Base-by-base conservation (phyloP, 768 basidiomycete genomes). In the Hericium coralloides region DNA sequence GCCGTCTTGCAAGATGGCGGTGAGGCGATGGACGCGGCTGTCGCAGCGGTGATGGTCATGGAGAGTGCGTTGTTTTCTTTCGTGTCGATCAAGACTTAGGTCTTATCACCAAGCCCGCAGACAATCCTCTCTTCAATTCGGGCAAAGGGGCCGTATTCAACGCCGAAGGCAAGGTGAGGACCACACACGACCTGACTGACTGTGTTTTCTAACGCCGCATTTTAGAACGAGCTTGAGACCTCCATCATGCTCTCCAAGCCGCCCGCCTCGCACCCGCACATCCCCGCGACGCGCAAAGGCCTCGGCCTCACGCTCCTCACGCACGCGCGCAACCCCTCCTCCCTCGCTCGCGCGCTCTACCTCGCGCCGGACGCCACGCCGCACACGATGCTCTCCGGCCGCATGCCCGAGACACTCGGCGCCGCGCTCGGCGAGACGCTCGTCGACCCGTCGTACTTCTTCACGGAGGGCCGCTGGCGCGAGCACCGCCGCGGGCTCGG, bases 131-230 rank as follows among this genome's bases (percentile, higher is more conserved):
- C 17, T 92, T 92, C 72, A 92, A 92, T 63, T 72, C 83, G 26
- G 89, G 81, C 18, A 87, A 85, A 63, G 90, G 91, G 3, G 85
- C 90, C 9, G 89, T 92, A 17, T 92, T 90, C 73, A 92, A 92
- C 62, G 71, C 78, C 12, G 88, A 73, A 9, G 89, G 90, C 48
- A 89, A 90, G 77, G 89, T 88, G 55, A 49, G 68, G 22, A 2
- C 47, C n/a, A 20, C 31, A 22, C n/a, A n/a, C 38, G 2, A 12
- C 48, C 43, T 22, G 25, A 7, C n/a, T 52, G 10, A 31, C 31
- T 31, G 31, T 9, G 31, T 55, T 15, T 48, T 4, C 25, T n/a
- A 37, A 14, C 31, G 38, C 56, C 49, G 57, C 52, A 51, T n/a
- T 49, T 1, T 62, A 92, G 89, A 89, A 85, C 62, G 91, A 93